Percentiles rank a stretch among this genome's conserved stretches.
These are phyloP conservation scores for Anthoceros angustus DNA, from an alignment of 225 moss, liverwort and hornwort genomes.

Conservation along the genomic window DNA sequence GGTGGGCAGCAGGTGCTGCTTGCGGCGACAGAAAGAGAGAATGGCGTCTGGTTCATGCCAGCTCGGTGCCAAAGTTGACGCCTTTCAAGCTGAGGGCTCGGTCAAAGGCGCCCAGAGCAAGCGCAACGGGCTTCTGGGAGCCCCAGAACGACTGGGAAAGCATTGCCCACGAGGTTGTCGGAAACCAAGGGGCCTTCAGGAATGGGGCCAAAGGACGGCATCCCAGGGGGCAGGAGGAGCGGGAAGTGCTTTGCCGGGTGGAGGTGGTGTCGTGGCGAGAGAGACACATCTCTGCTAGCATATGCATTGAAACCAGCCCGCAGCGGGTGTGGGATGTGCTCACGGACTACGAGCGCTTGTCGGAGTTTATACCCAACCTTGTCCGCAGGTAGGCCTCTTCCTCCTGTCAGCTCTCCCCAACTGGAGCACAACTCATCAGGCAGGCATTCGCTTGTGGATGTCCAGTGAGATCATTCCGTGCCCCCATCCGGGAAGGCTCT, in stretches of 20 bases:
- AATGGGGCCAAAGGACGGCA: not conserved
- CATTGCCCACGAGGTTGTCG: not conserved
- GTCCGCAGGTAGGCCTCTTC: conserved; percentile 42
- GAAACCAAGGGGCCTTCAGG: not conserved
- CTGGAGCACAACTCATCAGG: not conserved
- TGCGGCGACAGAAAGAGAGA: too few relatives aligned
- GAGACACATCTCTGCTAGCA: conserved; percentile 70
- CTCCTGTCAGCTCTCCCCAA: not conserved
- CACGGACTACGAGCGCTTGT: conserved; percentile 75
- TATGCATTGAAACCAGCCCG: conserved; percentile 47
- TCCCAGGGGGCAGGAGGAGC: conserved; percentile 13
- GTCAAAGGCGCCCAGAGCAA: not conserved
- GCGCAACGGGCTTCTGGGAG: not conserved
- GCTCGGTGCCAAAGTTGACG: not conserved
- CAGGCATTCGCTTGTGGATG: conserved; percentile 9
- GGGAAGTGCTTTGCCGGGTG: conserved; percentile 50
- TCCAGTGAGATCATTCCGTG: conserved; percentile 74
- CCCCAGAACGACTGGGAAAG: not conserved
- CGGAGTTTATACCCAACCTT: conserved; percentile 91
- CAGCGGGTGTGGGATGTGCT: conserved; percentile 74
- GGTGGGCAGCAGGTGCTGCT: too few relatives aligned
- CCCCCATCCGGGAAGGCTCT: conserved; percentile 64
- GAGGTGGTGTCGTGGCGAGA: conserved; percentile 91
- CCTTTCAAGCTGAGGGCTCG: not conserved
- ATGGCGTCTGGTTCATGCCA: not conserved